These are phyloP conservation scores for Dendrobium officinale DNA, from an alignment of 106 monocot species.

Conservation along the genomic window DNA sequence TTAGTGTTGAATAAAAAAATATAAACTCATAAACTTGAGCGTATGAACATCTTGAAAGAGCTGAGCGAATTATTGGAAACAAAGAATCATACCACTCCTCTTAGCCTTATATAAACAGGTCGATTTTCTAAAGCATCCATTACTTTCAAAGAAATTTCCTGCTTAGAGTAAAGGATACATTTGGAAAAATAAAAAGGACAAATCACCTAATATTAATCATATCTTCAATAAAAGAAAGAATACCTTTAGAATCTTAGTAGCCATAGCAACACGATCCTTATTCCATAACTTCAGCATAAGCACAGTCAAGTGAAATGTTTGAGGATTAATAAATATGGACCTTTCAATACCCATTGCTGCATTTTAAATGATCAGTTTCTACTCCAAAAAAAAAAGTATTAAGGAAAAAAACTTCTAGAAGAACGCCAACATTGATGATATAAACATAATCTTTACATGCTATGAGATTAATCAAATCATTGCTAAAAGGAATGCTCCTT, in stretches of 20 bases:
- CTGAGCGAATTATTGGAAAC: neutral
- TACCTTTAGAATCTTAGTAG: constrained; percentile 84
- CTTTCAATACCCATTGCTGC: constrained; percentile 75
- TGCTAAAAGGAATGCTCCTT: neutral
- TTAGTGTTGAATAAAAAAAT: neutral
- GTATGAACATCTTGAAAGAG: neutral
- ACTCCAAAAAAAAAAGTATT: neutral
- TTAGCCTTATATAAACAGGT: constrained; percentile 65
- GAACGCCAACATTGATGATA: neutral
- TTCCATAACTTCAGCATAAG: constrained; percentile 97
- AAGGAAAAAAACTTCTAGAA: neutral
- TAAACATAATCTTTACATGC: neutral
- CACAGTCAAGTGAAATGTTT: constrained; percentile 93
- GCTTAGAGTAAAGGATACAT: constrained; percentile 9
- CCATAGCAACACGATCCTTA: constrained; percentile 63
- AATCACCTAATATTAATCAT: constrained; percentile 6
- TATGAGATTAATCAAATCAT: neutral
- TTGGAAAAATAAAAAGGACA: neutral
- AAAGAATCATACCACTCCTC: constrained; percentile 53
- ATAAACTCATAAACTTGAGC: neutral
- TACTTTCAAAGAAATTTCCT: constrained; percentile 74
- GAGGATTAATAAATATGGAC: constrained; percentile 94
- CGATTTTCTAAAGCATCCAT: constrained; percentile 66
- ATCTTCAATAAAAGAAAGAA: neutral
- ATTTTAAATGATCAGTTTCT: neutral